Evolutionary conservation across 2,329 filamentous ascomycete species (phyloP), one percentile per base, ranked within the genome.

Genomic region (Colletotrichum sp.): DNA sequence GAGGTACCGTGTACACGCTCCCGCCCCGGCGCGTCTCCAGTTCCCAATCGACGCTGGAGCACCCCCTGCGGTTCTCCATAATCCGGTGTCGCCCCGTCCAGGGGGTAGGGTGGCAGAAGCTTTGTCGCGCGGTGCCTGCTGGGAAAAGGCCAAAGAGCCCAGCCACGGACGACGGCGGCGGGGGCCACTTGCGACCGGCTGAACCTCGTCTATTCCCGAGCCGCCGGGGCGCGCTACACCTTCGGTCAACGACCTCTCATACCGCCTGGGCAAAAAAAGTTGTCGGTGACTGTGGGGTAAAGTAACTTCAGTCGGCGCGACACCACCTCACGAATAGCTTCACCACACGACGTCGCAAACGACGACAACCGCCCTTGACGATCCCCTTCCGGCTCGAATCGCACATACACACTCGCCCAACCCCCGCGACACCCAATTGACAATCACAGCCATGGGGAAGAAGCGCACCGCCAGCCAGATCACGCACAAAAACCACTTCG

Each of bases 391-490:
- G 49, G 63, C 30, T 69, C 70, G 66, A 57, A 34, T 39, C 69
- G 52, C 52, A 62, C 15, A 21, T 30, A 21, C 15, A 30, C 5
- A 26, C 32, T 32, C 39, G 10, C 44, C 16, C 68, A 36, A 65
- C 49, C 55, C n/a, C 34, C 67, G 16, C 39, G 30, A 39, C 18
- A 49, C n/a, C 12, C 44, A 21, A 52, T 24, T 24, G 44, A 18
- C 49, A 32, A 63, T 15, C 30, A 60, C 16, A 67, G 52, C n/a
- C 62, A 87, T 86, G 85, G 82, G 79, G 69, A 87, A 85, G 78
- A 88, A 87, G 80, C 86, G 86, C 78, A 89, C 44, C n/a, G 44
- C 44, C n/a, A 52, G 44, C n/a, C 44, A 88, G 84, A 77, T 64
- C 63, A 72, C 62, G 21, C 77, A 74, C 72, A 71, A 66, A 68